Conservation (phyloP, 768 basidiomycete species). For the Pleurotus eryngii region DNA sequence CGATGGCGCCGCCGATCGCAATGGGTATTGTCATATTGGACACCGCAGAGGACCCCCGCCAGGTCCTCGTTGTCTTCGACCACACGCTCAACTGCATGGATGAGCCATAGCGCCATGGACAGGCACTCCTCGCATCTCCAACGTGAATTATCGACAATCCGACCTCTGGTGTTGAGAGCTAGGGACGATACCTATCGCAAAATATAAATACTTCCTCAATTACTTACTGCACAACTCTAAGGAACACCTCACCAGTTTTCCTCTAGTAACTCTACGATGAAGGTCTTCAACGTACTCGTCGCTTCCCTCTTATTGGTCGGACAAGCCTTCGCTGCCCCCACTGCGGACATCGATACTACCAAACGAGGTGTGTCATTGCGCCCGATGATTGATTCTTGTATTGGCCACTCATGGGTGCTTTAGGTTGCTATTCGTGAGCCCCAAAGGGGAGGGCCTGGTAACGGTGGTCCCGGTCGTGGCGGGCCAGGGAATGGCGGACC, state of each 20-base stretch:
- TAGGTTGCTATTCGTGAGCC: not conserved
- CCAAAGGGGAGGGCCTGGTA: not conserved
- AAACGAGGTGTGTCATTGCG: not conserved
- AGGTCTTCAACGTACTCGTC: conserved; percentile 6
- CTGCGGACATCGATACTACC: not conserved
- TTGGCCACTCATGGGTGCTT: no score
- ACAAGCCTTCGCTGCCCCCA: conserved; percentile 1
- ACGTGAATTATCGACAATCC: not conserved
- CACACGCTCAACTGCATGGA: no score
- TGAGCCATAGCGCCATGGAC: no score
- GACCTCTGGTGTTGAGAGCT: no score
- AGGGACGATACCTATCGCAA: not conserved
- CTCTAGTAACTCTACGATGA: not conserved
- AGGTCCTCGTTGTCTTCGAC: not conserved
- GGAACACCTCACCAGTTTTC: not conserved
- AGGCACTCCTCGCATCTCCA: not conserved
- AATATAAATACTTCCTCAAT: not conserved
- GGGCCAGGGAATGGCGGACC: not conserved
- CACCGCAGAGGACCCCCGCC: not conserved
- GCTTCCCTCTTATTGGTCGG: conserved; percentile 3
- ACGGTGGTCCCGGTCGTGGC: not conserved
- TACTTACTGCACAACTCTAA: not conserved
- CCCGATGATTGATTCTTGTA: no score
- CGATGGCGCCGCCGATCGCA: no score
- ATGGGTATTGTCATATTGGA: not conserved